Conservation (phyloP, 805 yeast species). For the Candida suzukii region DNA sequence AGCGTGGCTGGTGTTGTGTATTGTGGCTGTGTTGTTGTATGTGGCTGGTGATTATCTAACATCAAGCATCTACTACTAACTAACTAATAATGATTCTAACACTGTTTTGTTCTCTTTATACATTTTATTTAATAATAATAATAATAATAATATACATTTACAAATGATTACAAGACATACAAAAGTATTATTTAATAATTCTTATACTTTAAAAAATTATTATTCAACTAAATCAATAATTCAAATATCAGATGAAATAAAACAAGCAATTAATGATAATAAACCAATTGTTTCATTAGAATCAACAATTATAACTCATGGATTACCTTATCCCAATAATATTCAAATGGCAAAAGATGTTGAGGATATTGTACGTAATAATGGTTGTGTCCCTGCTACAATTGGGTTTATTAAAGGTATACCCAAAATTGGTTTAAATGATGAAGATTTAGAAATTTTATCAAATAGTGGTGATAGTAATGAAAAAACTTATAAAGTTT, state of each 20-base stretch:
- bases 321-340: constrained; percentile 77
- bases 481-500: constrained; percentile 47
- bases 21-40: too few relatives aligned
- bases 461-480: constrained; percentile 7
- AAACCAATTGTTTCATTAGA: constrained; percentile 78
- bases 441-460: constrained; percentile 8
- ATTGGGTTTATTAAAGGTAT: constrained; percentile 68
- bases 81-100: too few relatives aligned
- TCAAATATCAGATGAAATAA: constrained; percentile 39
- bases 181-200: not conserved
- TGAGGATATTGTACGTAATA: constrained; percentile 49
- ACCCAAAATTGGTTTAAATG: constrained; percentile 60
- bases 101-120: too few relatives aligned
- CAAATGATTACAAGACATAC: too few relatives aligned
- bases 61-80: too few relatives aligned
- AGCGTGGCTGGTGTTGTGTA: too few relatives aligned
- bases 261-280: constrained; percentile 49
- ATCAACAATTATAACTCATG: constrained; percentile 85
- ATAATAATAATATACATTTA: too few relatives aligned
- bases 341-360: constrained; percentile 64
- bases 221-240: not conserved
- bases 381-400: constrained; percentile 80
- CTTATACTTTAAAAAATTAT: too few relatives aligned
- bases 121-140: too few relatives aligned
- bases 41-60: too few relatives aligned